Evolutionary conservation across 1,284 basidiomycete species (phyloP).

Genomic region (Athelia psychrophila): DNA sequence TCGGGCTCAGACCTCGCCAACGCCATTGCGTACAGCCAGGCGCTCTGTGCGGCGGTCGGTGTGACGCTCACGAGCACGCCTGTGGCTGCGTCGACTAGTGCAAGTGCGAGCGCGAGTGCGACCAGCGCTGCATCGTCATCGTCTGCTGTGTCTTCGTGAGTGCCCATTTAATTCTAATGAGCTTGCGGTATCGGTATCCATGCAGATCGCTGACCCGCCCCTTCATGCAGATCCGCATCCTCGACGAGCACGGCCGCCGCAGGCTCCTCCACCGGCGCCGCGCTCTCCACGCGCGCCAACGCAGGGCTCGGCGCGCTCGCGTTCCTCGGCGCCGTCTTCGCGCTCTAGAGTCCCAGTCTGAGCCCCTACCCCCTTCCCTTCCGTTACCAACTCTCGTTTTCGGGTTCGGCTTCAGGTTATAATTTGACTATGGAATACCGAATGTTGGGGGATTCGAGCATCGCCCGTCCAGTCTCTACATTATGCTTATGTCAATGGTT

Average conservation of each 20-base stretch:
- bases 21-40: conserved; percentile 41
- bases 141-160: neutral
- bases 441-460: too few species aligned
- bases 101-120: conserved; percentile 10
- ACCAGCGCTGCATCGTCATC: conserved; percentile 9
- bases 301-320: neutral
- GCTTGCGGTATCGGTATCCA: neutral
- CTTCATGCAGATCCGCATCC: conserved; percentile 6
- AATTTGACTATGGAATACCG: too few species aligned
- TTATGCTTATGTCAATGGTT: too few species aligned
- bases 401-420: too few species aligned
- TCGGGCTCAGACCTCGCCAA: conserved; percentile 40
- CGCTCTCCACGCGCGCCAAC: conserved; percentile 9
- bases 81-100: conserved; percentile 35
- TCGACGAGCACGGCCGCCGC: too few species aligned
- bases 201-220: neutral
- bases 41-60: conserved; percentile 45
- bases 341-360: too few species aligned
- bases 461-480: too few species aligned
- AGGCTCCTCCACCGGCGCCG: conserved; percentile 4
- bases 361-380: too few species aligned
- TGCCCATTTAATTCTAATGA: conserved; percentile 10
- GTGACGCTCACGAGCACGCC: conserved; percentile 1
- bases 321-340: too few species aligned
- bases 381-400: too few species aligned